These are phyloP conservation scores for Ganoderma sinense DNA, from an alignment of 1,284 basidiomycete genomes.

Conservation along the genomic window DNA sequence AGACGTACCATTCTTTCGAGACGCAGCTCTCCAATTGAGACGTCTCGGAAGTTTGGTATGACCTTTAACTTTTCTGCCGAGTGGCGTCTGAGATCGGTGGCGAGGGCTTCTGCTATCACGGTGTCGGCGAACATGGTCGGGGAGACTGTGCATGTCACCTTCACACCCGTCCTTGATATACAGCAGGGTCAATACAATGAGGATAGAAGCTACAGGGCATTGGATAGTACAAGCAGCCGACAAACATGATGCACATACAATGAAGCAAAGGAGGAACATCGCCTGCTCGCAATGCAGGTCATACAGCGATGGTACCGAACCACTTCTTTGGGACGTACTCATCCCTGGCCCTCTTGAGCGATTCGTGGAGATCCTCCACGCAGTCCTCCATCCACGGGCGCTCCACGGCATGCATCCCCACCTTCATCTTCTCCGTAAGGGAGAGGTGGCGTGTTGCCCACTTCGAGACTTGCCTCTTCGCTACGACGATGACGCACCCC, in stretches of 20 bases:
- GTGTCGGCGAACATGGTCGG: not conserved
- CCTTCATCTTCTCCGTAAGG: slow-evolving; percentile 18
- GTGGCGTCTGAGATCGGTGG: not conserved
- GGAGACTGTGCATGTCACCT: not conserved
- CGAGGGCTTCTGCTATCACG: not conserved
- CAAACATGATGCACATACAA: not conserved
- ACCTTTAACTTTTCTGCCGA: not conserved
- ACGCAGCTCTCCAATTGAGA: not conserved
- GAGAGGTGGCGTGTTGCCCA: slow-evolving; percentile 22
- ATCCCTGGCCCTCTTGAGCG: not conserved
- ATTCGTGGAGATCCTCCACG: not conserved
- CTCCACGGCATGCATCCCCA: slow-evolving; percentile 21
- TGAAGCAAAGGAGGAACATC: not conserved
- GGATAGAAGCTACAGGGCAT: not conserved
- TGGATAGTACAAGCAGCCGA: not conserved
- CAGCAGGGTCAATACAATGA: not conserved
- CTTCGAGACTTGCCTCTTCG: slow-evolving; percentile 21
- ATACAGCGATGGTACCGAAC: slow-evolving; percentile 4
- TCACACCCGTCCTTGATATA: not conserved
- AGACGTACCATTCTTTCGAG: not conserved
- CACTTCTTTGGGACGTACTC: not conserved
- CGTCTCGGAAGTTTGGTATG: not conserved
- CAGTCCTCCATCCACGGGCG: not conserved
- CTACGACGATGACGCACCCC: slow-evolving; percentile 22
- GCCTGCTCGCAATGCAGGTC: not conserved